Evolutionary conservation across 1,284 basidiomycete species (phyloP).

Genomic region (Cerrena zonata): DNA sequence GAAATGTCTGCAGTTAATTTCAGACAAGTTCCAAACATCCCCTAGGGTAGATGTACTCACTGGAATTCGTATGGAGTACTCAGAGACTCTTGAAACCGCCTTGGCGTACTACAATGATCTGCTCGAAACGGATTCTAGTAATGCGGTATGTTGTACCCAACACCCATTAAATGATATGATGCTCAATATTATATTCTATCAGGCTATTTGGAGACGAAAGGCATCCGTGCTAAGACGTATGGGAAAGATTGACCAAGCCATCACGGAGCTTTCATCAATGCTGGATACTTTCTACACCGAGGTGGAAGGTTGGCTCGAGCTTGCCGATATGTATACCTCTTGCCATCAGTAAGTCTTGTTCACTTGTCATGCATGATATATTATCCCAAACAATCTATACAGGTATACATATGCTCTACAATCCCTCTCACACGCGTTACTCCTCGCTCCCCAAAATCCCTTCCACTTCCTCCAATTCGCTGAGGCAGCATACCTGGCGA

Average conservation of each 20-base stretch:
- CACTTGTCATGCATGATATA: not conserved
- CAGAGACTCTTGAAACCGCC: constrained; percentile 55
- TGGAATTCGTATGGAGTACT: constrained; percentile 81
- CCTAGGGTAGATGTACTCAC: constrained; percentile 79
- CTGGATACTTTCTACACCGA: constrained; percentile 93
- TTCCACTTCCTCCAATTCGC: constrained; percentile 80
- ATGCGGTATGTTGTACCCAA: constrained; percentile 53
- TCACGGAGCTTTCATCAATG: constrained; percentile 72
- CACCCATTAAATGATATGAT: not conserved
- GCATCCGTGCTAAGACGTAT: constrained; percentile 64
- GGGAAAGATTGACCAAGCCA: constrained; percentile 61
- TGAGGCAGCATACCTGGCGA: constrained; percentile 80
- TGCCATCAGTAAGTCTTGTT: constrained; percentile 61
- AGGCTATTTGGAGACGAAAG: constrained; percentile 82
- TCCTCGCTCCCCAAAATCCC: constrained; percentile 81
- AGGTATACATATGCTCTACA: constrained; percentile 67
- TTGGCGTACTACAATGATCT: constrained; percentile 67
- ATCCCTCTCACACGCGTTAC: constrained; percentile 74
- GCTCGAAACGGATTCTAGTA: constrained; percentile 66
- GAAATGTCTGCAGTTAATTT: constrained; percentile 65
- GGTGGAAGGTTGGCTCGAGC: constrained; percentile 85
- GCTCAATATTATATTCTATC: constrained; percentile 1
- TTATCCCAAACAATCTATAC: not conserved
- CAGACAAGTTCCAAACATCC: constrained; percentile 73
- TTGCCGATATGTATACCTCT: constrained; percentile 83